A percentile compares a stretch with the other conserved stretches of the same genome.
These are phyloP conservation scores for Conticribra guillardii DNA, from an alignment of 108 stramenopile genomes.

Conservation along the genomic window DNA sequence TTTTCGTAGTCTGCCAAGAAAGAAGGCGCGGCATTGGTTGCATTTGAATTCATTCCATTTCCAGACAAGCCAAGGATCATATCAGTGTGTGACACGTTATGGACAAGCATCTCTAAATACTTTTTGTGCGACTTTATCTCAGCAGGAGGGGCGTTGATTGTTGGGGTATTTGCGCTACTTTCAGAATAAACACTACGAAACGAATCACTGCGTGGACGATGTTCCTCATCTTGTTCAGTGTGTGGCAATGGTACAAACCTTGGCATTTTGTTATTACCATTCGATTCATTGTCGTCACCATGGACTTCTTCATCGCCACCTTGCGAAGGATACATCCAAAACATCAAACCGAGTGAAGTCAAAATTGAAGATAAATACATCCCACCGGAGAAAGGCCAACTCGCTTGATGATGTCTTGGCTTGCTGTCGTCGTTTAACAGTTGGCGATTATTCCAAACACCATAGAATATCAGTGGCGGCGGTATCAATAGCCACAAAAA, in stretches of 20 bases:
- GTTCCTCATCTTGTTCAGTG: conserved; percentile 15
- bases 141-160: not conserved
- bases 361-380: conserved; percentile 22
- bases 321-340: not conserved
- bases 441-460: conserved; percentile 10
- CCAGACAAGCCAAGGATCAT: conserved; percentile 75
- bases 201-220: conserved; percentile 40
- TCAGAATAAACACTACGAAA: conserved; percentile 33
- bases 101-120: conserved; percentile 87
- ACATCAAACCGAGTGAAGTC: conserved; percentile 3
- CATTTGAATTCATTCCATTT: conserved; percentile 9
- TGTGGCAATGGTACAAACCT: not conserved
- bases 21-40: not conserved
- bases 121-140: conserved; percentile 22
- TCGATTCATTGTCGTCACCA: not conserved
- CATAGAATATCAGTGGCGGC: conserved; percentile 7
- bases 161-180: conserved; percentile 28
- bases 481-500: conserved; percentile 4
- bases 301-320: not conserved
- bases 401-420: not conserved
- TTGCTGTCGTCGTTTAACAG: not conserved
- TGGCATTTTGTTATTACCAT: not conserved
- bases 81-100: conserved; percentile 96
- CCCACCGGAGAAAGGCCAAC: conserved; percentile 8
- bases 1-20: not conserved